Base-by-base conservation (phyloP, 805 yeast genomes). In the Kodamaea leandrae region DNA sequence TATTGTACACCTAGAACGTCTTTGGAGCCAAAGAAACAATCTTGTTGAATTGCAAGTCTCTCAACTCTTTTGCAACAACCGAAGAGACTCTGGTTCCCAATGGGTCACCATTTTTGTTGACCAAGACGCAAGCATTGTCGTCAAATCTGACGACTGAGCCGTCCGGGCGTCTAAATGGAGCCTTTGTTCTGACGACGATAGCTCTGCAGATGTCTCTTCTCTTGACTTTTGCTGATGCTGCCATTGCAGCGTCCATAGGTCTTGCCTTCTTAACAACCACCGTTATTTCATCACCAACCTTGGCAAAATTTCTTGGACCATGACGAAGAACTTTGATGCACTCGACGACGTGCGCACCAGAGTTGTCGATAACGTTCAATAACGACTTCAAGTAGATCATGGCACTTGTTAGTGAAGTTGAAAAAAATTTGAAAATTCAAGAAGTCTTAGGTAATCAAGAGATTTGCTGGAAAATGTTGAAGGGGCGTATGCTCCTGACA, bases 131-230 rank as follows among this genome's bases (percentile, higher is more conserved):
- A 1, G 99, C 99, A 62, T 91, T 93, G 65, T 93, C 99, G 60
- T 90, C 96, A 60, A 93, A 93, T 52, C 85, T 72, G 20, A 93
- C 76, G 16, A 80, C 80, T 2, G 95, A 76, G 3, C 99, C 99
- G 60, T 93, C 98, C 3, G 82, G 75, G 59, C 99, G 79, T 54
- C 75, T 74, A 47, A 77, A 77, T 4, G 77, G 76, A 49, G 88
- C 88, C 66, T 83, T 89, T 1, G 97, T 88, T 64, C 99, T 82
- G 14, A 90, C 97, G 32, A 93, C 85, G 21, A 93, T 91, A 3
- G 97, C 99, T 57, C 95, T 91, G 44, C 93, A 84, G 40, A 93
- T 87, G 59, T 93, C 99, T 53, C 97, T 96, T 67, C 93, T 83
- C 63, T 90, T 87, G 30, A 91, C 96, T 62, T 91, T 71, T 62